Base-by-base conservation (phyloP, 148 eudicot genomes). In the Silene latifolia region DNA sequence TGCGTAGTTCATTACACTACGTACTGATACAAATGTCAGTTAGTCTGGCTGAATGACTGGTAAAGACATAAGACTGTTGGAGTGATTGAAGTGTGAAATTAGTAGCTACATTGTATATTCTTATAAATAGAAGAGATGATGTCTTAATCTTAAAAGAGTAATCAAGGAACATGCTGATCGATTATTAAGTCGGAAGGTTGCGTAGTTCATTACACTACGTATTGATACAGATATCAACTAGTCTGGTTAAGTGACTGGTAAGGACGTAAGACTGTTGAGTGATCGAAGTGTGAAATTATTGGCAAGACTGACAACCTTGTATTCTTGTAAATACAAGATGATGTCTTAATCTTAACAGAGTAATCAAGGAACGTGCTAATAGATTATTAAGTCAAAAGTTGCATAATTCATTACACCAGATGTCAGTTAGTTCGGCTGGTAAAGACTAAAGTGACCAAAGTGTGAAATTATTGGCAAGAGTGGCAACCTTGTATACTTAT, bases 91-190 rank as follows among this genome's bases (percentile, higher is more conserved):
- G 46, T 51, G 8, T 32, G 51, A 0, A 48, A 24, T 21, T 53
- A 23, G 7, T 53, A 23, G 14, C 53, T 10, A 48, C 53, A 2
- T 48, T 48, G 53, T 48, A 48, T 13, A 48, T 4, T 32, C 35
- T 32, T 32, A 32, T 32, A 32, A 32, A 32, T 32, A 32, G 35
- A 64, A 64, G 18, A 29, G 18, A 29, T 32, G 47, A 15, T 65
- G 69, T 65, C 69, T 65, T 35, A 32, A 65, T 65, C 69, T 65
- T 65, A 65, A 18, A 35, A 35, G 10, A 65, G 47, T 35, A 35
- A 65, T 32, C 69, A 65, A 32, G 69, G 23, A n/a, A 32, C 69
- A 65, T 0, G 21, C 11, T 32, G 35, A 1, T 32, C 4, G 69
- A 32, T 35, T n/a, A 65, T 65, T 35, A 65, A 65, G 21, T 17